Evolutionary conservation across 225 moss, liverwort and hornwort genomes (phyloP), one percentile per base, ranked within the genome.

Genomic region (Polytrichum formosum): DNA sequence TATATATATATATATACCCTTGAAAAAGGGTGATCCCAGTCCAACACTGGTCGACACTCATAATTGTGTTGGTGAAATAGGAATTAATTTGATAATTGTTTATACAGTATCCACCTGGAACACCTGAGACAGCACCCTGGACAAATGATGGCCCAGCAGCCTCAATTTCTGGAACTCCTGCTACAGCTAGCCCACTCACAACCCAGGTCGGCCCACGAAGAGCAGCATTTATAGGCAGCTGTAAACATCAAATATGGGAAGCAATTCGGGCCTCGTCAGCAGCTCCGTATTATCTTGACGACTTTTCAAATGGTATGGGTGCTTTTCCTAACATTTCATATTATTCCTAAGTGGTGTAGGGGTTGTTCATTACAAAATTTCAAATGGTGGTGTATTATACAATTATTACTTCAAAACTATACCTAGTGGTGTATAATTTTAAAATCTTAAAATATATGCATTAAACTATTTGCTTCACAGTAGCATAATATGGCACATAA

Each of bases 261-360:
- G 98, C 98, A 69, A 99, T 99, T 66, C 87, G 98, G 84, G 98
- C 98, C 59, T 99, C 98, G 30, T 99, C 98, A 72, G 98, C 98
- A 33, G 98, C 98, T 72, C 98, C 98, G 26, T 99, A 99, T 70
- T 99, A 99, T 82, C 87, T 99, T 21, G 98, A 99, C 74, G 98
- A 99, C 84, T 99, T 92, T 70, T 91, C 94, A 26, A 90, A 87
- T 86, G 98, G 98, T 99, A 81, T 46, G 68, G 63, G 19, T 46
- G 7, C 4, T 26, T 63, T 26, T 13, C 4, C 35, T 16, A 20
- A 22, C 58, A 6, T 58, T 58, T 58, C 58, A 23, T 58, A 4
- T 46, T 46, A 46, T 16, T 16, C 46, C 13, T 16, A 46, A 46
- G 46, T 46, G 46, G 16, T 46, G 13, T 46, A 46, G 46, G 46